Evolutionary conservation across 2,329 filamentous ascomycete species (phyloP).

Genomic region (Penicillium sp.): DNA sequence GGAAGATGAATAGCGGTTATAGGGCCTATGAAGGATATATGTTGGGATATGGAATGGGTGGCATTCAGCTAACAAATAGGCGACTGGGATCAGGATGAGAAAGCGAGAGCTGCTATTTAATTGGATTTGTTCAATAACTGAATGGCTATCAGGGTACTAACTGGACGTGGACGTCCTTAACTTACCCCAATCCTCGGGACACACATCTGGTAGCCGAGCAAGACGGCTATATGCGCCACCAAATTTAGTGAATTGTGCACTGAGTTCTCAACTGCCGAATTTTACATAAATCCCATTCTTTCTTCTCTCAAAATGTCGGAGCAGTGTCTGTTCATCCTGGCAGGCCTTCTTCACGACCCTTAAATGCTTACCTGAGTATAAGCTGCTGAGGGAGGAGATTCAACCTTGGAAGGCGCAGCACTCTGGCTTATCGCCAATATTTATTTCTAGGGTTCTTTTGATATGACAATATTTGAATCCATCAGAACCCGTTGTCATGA

Average conservation of each 20-base stretch:
- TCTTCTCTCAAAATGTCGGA: not conserved
- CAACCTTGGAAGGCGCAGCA: too few relatives aligned
- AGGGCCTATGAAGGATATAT: too few relatives aligned
- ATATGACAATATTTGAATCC: not conserved
- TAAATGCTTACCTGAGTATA: too few relatives aligned
- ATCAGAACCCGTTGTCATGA: not conserved
- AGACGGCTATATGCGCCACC: constrained; percentile 1
- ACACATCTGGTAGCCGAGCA: not conserved
- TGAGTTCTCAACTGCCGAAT: not conserved
- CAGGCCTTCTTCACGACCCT: too few relatives aligned
- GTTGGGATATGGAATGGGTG: too few relatives aligned
- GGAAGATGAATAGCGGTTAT: not conserved
- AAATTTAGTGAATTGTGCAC: not conserved
- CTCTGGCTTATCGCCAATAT: too few relatives aligned
- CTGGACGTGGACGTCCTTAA: not conserved
- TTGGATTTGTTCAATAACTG: not conserved
- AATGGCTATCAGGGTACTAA: not conserved
- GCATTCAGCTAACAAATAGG: too few relatives aligned
- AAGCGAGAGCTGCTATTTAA: too few relatives aligned
- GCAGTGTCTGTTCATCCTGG: too few relatives aligned
- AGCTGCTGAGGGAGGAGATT: too few relatives aligned
- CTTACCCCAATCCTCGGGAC: not conserved
- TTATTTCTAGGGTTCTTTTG: too few relatives aligned
- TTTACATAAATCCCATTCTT: not conserved
- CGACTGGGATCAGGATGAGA: too few relatives aligned